Conservation (phyloP, 2,329 filamentous ascomycete genomes). For the Arthrobotrys pseudoclavata region DNA sequence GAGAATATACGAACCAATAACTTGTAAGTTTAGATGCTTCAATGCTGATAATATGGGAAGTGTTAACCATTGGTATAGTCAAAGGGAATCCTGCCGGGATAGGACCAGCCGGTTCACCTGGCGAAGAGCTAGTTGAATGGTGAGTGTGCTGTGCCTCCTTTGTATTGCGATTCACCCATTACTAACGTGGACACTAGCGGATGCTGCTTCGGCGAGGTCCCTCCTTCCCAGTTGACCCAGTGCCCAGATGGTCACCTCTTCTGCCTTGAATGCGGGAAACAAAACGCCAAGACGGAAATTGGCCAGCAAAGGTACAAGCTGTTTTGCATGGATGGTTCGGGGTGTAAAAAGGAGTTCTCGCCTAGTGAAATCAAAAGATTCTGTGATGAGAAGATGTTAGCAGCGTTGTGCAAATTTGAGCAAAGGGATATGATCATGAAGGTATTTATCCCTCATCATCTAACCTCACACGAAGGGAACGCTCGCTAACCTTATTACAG, state of each 20-base stretch:
- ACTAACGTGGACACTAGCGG: slow-evolving; percentile 66
- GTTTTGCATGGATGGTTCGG: slow-evolving; percentile 78
- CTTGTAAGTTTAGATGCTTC: slow-evolving; percentile 22
- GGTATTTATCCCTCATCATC: slow-evolving; percentile 7
- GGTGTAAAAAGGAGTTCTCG: slow-evolving; percentile 75
- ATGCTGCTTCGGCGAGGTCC: slow-evolving; percentile 78
- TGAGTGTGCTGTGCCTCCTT: slow-evolving; percentile 6
- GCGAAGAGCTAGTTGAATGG: slow-evolving; percentile 74
- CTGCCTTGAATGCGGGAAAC: slow-evolving; percentile 76
- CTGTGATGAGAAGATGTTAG: slow-evolving; percentile 72
- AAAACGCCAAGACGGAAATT: slow-evolving; percentile 77
- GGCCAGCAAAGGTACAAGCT: slow-evolving; percentile 78
- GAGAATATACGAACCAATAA: slow-evolving; percentile 39
- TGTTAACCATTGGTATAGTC: slow-evolving; percentile 57
- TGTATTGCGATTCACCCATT: neutral
- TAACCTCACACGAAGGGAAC: neutral
- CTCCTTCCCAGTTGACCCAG: slow-evolving; percentile 77
- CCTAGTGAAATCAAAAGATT: slow-evolving; percentile 71
- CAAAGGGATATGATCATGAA: slow-evolving; percentile 74
- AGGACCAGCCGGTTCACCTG: slow-evolving; percentile 64
- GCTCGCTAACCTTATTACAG: slow-evolving; percentile 16
- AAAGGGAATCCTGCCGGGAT: slow-evolving; percentile 62
- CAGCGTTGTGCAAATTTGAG: slow-evolving; percentile 78
- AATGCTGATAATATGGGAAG: neutral
- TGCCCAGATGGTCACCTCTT: slow-evolving; percentile 77